Evolutionary conservation across 768 basidiomycete species (phyloP).

Genomic region (Polyporus arcularius): DNA sequence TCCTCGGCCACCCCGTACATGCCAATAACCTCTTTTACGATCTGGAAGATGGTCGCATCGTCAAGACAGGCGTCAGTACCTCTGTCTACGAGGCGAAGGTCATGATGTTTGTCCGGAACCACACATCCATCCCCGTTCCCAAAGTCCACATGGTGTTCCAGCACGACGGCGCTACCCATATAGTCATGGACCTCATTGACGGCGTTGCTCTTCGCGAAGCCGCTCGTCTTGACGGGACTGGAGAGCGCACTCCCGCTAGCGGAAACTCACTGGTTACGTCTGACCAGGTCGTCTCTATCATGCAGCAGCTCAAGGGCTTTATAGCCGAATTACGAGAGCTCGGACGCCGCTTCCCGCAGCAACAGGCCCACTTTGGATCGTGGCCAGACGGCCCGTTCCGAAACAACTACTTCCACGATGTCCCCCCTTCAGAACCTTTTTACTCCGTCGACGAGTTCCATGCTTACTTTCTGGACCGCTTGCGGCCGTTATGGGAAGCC

Average conservation of each 20-base stretch:
- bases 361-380: too few species aligned
- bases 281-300: neutral
- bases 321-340: slow-evolving; percentile 1
- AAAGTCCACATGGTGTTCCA: slow-evolving; percentile 1
- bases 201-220: neutral
- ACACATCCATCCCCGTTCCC: neutral
- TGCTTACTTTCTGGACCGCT: neutral
- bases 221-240: too few species aligned
- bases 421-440: neutral
- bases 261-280: neutral
- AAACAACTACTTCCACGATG: neutral
- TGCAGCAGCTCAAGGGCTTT: neutral
- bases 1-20: neutral
- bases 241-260: neutral
- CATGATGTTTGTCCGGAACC: neutral
- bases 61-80: neutral
- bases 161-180: neutral
- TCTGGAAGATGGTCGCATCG: neutral
- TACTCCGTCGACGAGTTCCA: slow-evolving; percentile 1
- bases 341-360: neutral
- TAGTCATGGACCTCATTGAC: slow-evolving; percentile 6
- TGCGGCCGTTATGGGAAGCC: neutral
- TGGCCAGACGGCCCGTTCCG: neutral
- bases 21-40: neutral
- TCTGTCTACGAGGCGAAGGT: neutral